These are phyloP conservation scores for Nitzschia sp. DNA, from an alignment of 108 stramenopile genomes.

Conservation along the genomic window DNA sequence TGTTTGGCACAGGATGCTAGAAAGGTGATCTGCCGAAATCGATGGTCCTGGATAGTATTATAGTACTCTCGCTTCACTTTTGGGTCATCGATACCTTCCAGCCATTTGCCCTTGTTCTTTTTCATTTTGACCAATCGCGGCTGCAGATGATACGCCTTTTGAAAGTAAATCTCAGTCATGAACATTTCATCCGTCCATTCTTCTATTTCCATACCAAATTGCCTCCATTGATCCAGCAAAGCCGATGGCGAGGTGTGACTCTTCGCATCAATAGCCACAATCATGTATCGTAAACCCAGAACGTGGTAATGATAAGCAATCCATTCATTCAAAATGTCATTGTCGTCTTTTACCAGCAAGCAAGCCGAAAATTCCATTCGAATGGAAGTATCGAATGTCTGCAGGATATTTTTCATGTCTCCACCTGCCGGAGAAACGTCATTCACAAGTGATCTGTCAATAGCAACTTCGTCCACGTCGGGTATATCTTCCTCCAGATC, in stretches of 20 bases:
- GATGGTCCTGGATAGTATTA: slow-evolving; percentile 26
- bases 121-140: not conserved
- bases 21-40: slow-evolving; percentile 41
- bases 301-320: slow-evolving; percentile 52
- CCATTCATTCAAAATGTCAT: slow-evolving; percentile 48
- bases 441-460: not conserved
- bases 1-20: slow-evolving; percentile 21
- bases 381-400: not conserved
- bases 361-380: slow-evolving; percentile 31
- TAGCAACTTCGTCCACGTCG: not conserved
- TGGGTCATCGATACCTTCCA: slow-evolving; percentile 13
- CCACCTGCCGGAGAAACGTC: not conserved
- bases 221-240: slow-evolving; percentile 15
- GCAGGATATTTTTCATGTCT: not conserved
- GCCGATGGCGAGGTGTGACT: slow-evolving; percentile 17
- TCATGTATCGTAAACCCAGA: slow-evolving; percentile 29
- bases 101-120: not conserved
- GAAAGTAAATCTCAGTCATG: slow-evolving; percentile 35
- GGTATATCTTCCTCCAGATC: not conserved
- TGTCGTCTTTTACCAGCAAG: slow-evolving; percentile 44
- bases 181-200: slow-evolving; percentile 39
- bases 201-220: slow-evolving; percentile 30
- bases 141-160: slow-evolving; percentile 13
- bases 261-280: slow-evolving; percentile 34
- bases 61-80: slow-evolving; percentile 5